phyloP scores from a whole-genome alignment of 805 yeast species.

The Saccharomycopsis javanensis region DNA sequence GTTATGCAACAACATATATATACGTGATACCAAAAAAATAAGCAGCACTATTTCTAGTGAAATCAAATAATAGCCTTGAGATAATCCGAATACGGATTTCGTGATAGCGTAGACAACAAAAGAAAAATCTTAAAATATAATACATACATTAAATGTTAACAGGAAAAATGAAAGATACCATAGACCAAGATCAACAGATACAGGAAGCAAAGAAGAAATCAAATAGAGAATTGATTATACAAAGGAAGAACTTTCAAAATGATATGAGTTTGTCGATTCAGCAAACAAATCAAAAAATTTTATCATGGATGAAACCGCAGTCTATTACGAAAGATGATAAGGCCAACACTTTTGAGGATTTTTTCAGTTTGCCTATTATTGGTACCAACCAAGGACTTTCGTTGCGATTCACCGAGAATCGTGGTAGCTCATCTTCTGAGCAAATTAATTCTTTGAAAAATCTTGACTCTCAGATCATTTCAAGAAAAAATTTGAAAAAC shows the following conservation, averaged over 20 bases:
- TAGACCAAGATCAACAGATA: neutral
- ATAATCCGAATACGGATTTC: no score
- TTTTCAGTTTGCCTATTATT: constrained; percentile 14
- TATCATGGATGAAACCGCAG: constrained; percentile 13
- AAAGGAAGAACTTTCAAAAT: constrained; percentile 12
- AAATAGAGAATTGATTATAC: constrained; percentile 7
- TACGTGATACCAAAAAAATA: no score
- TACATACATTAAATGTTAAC: no score
- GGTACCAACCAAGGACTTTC: constrained; percentile 9
- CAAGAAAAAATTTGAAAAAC: neutral
- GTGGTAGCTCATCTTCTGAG: neutral
- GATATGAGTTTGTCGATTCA: constrained; percentile 5
- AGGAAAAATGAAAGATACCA: neutral
- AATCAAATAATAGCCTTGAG: no score
- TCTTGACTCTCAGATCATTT: neutral
- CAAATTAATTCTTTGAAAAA: neutral
- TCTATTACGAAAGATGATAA: neutral
- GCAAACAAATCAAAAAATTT: constrained; percentile 5
- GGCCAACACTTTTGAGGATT: constrained; percentile 3
- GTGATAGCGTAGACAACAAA: no score
- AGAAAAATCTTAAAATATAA: no score
- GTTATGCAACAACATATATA: no score
- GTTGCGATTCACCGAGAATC: neutral
- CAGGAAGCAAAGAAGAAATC: neutral
- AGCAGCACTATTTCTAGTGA: no score